Evolutionary conservation across 108 stramenopile species (phyloP).

Genomic region (Skeletonema potamos): DNA sequence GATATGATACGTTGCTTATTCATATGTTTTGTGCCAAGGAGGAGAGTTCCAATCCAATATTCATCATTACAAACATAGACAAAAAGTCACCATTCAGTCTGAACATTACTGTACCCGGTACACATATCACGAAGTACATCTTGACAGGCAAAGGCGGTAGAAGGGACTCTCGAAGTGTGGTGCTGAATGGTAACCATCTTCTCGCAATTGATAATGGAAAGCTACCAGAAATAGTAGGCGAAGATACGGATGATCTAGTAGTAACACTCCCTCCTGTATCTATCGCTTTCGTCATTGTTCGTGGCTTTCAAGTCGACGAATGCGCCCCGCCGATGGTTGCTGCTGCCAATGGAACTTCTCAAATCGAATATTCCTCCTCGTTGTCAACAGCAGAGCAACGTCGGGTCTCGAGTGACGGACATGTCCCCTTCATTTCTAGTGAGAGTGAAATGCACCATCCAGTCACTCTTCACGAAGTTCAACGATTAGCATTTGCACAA

Average conservation of each 20-base stretch:
- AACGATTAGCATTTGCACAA: neutral
- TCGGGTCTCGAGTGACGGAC: neutral
- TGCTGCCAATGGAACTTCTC: neutral
- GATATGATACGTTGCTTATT: constrained; percentile 21
- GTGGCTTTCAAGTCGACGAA: constrained; percentile 9
- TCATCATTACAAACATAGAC: constrained; percentile 38
- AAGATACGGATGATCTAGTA: neutral
- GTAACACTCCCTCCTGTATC: constrained; percentile 19
- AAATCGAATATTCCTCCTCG: neutral
- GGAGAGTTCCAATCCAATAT: constrained; percentile 7
- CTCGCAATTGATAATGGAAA: neutral
- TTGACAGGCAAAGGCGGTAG: constrained; percentile 5
- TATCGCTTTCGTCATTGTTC: constrained; percentile 24
- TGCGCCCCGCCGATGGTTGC: neutral
- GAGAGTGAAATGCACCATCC: neutral
- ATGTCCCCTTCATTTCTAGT: neutral
- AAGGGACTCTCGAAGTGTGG: neutral
- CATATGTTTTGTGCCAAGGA: constrained; percentile 37
- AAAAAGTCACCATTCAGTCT: constrained; percentile 10
- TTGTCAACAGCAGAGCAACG: neutral
- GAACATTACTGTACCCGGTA: constrained; percentile 23
- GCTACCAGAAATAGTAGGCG: neutral
- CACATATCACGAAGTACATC: constrained; percentile 8
- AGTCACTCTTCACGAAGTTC: neutral
- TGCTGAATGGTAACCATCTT: neutral